Evolutionary conservation across 805 yeast genomes (phyloP).

Genomic region (Hanseniaspora taiwanica): DNA sequence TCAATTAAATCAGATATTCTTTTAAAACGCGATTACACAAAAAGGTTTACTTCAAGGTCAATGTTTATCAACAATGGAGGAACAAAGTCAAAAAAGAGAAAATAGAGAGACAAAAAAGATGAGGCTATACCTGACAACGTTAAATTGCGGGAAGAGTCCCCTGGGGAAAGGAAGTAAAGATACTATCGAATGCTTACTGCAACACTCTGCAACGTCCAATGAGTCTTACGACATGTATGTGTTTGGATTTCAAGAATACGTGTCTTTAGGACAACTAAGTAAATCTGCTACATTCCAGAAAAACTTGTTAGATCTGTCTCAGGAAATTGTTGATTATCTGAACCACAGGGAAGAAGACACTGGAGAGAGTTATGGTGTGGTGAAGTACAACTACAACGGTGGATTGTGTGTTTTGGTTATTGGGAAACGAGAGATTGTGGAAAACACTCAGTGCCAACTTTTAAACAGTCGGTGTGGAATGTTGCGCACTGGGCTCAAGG

Average conservation of each 20-base stretch:
- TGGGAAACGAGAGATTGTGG: slow-evolving; percentile 24
- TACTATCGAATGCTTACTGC: neutral
- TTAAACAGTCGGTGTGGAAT: slow-evolving; percentile 38
- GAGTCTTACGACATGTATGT: slow-evolving; percentile 29
- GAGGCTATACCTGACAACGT: neutral
- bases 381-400: slow-evolving; percentile 37
- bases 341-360: too few species aligned
- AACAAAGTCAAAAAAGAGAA: neutral
- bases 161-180: neutral
- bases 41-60: too few species aligned
- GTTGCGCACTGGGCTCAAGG: slow-evolving; percentile 54
- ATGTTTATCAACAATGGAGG: neutral
- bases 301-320: slow-evolving; percentile 26
- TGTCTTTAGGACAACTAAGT: slow-evolving; percentile 42
- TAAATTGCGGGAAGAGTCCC: neutral
- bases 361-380: slow-evolving; percentile 24
- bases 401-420: slow-evolving; percentile 38
- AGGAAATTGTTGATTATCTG: slow-evolving; percentile 25
- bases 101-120: too few species aligned
- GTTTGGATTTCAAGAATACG: slow-evolving; percentile 57
- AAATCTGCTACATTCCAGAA: slow-evolving; percentile 26
- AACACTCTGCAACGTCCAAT: neutral
- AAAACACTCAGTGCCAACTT: slow-evolving; percentile 17
- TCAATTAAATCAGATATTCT: too few species aligned
- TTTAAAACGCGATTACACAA: too few species aligned